These are phyloP conservation scores for Malus hybrid DNA, from an alignment of 331 rosid species.

Conservation along the genomic window DNA sequence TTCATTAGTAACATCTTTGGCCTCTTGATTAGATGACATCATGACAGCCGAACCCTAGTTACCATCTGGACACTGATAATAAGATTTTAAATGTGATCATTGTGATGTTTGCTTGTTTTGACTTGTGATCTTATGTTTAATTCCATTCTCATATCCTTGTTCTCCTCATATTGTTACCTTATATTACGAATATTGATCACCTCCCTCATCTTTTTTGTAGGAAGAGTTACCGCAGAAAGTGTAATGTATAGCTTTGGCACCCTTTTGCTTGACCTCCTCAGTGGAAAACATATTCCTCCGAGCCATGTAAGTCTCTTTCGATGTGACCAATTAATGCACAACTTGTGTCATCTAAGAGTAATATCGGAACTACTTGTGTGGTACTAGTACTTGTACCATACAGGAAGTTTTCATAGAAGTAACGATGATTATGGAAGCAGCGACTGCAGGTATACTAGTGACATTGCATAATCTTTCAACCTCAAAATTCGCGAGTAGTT, in stretches of 20 bases:
- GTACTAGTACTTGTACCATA: background rate
- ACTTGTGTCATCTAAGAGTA: background rate
- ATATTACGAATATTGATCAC: background rate
- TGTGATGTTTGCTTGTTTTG: background rate
- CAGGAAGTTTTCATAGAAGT: background rate
- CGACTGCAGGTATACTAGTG: background rate
- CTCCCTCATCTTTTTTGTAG: constrained; percentile 28
- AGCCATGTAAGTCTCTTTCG: constrained; percentile 66
- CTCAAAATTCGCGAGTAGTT: background rate
- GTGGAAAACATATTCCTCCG: constrained; percentile 98
- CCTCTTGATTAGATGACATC: background rate
- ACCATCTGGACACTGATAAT: background rate
- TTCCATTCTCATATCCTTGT: background rate
- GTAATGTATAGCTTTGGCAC: constrained; percentile 92
- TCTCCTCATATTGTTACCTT: background rate
- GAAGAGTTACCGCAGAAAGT: constrained; percentile 86
- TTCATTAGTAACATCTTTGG: background rate
- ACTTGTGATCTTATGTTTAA: background rate
- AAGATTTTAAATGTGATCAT: background rate
- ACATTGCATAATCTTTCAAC: background rate
- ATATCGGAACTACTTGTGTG: background rate
- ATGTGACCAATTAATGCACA: background rate
- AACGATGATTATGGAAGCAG: background rate
- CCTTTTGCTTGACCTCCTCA: constrained; percentile 88
- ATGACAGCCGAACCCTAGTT: background rate